These are phyloP conservation scores for Mortierella sp. DNA, from an alignment of 371 early-diverging fungal genomes.

Conservation along the genomic window DNA sequence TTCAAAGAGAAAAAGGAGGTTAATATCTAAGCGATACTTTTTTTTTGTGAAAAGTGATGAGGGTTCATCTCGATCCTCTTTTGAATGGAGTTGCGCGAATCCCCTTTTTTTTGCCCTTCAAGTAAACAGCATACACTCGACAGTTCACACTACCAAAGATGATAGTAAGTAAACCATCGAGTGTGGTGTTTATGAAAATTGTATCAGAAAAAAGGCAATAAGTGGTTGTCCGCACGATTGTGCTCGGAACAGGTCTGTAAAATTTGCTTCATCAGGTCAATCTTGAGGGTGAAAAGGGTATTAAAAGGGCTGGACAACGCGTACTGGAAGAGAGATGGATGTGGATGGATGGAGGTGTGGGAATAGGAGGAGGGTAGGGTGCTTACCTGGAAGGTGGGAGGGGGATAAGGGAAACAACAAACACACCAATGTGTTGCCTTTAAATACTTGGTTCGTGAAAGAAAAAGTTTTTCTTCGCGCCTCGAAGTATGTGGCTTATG, in stretches of 20 bases:
- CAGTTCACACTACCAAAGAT: no score
- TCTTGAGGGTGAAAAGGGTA: not conserved
- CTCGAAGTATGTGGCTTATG: not conserved
- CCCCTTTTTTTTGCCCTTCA: not conserved
- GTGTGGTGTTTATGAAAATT: not conserved
- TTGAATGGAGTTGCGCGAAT: not conserved
- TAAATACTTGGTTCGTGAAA: not conserved
- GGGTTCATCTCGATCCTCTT: not conserved
- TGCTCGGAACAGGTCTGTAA: constrained; percentile 56
- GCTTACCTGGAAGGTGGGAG: constrained; percentile 36
- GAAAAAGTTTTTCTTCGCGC: not conserved
- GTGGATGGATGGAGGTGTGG: not conserved
- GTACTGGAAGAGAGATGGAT: not conserved
- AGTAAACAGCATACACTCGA: not conserved
- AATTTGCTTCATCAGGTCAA: constrained; percentile 52
- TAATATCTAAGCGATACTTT: not conserved
- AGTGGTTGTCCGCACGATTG: constrained; percentile 46
- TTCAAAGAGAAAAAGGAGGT: not conserved
- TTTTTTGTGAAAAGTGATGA: not conserved
- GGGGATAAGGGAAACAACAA: constrained; percentile 6
- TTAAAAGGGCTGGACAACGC: not conserved
- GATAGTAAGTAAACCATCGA: not conserved
- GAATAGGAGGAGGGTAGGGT: not conserved
- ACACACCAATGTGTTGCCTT: not conserved
- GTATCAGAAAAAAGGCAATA: constrained; percentile 48